Conservation (phyloP, 148 eudicot species). For the Chenopodium quinoa region DNA sequence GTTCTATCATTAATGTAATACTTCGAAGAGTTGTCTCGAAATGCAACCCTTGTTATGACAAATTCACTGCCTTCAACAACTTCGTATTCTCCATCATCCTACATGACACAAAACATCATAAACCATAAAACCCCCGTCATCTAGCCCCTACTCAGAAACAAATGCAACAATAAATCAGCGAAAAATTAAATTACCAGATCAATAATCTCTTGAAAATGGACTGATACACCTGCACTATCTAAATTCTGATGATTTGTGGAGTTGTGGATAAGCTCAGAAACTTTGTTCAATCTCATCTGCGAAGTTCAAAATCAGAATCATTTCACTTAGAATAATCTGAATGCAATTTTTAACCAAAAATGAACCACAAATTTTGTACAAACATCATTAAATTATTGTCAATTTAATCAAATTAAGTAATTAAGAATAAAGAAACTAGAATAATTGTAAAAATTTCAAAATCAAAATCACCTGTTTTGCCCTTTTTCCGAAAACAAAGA, state of each 20-base stretch:
- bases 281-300: slow-evolving; percentile 98
- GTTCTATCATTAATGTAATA: slow-evolving; percentile 69
- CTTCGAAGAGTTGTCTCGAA: slow-evolving; percentile 84
- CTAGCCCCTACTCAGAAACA: background rate
- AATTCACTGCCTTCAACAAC: slow-evolving; percentile 89
- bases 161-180: background rate
- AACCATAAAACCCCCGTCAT: background rate
- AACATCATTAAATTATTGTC: too few relatives aligned
- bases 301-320: slow-evolving; percentile 14
- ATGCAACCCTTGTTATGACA: slow-evolving; percentile 77
- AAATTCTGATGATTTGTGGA: slow-evolving; percentile 90
- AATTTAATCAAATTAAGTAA: too few relatives aligned
- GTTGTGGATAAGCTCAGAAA: slow-evolving; percentile 96
- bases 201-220: slow-evolving; percentile 90
- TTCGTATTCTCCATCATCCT: slow-evolving; percentile 88
- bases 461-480: slow-evolving; percentile 70
- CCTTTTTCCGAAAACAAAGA: slow-evolving; percentile 91
- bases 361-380: too few relatives aligned
- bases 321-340: too few relatives aligned
- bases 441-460: background rate
- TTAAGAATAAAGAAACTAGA: too few relatives aligned
- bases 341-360: too few relatives aligned
- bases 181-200: slow-evolving; percentile 53
- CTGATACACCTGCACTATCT: slow-evolving; percentile 92
- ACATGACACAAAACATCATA: background rate